Conservation (phyloP, 495 filamentous ascomycete species). For the Staphylotrichum tortipilum region DNA sequence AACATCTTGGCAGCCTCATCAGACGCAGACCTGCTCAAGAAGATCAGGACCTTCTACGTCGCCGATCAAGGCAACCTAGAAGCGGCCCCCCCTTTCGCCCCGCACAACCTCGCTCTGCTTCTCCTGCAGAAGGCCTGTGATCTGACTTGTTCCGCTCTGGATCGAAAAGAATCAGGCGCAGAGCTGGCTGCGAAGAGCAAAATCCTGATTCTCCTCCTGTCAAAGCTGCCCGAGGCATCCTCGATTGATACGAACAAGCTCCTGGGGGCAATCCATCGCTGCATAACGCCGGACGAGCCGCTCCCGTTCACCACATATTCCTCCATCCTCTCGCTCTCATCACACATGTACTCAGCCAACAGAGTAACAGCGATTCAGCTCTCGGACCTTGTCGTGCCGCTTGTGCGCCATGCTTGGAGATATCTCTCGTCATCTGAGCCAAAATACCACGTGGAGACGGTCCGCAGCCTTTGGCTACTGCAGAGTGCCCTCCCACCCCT, state of each 20-base stretch:
- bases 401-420: slow-evolving; percentile 66
- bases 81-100: slow-evolving; percentile 47
- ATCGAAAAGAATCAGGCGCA: slow-evolving; percentile 25
- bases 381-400: slow-evolving; percentile 53
- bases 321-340: slow-evolving; percentile 53
- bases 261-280: slow-evolving; percentile 46
- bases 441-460: slow-evolving; percentile 88
- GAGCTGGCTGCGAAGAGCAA: slow-evolving; percentile 36
- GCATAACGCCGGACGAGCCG: slow-evolving; percentile 26
- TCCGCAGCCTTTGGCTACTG: slow-evolving; percentile 75
- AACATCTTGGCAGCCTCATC: slow-evolving; percentile 25
- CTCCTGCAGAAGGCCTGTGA: slow-evolving; percentile 53
- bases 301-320: slow-evolving; percentile 45
- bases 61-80: slow-evolving; percentile 48
- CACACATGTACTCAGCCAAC: slow-evolving; percentile 51
- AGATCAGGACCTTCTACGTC: slow-evolving; percentile 57
- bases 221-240: slow-evolving; percentile 45
- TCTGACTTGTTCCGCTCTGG: slow-evolving; percentile 41
- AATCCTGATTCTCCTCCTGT: slow-evolving; percentile 51
- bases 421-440: slow-evolving; percentile 72
- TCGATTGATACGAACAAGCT: slow-evolving; percentile 46
- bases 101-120: slow-evolving; percentile 48
- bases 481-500: slow-evolving; percentile 50
- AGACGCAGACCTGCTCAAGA: slow-evolving; percentile 48
- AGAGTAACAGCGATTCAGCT: slow-evolving; percentile 50